phyloP scores from a whole-genome alignment of 2,329 filamentous ascomycete genomes.

The Arthrobotrys conoides region DNA sequence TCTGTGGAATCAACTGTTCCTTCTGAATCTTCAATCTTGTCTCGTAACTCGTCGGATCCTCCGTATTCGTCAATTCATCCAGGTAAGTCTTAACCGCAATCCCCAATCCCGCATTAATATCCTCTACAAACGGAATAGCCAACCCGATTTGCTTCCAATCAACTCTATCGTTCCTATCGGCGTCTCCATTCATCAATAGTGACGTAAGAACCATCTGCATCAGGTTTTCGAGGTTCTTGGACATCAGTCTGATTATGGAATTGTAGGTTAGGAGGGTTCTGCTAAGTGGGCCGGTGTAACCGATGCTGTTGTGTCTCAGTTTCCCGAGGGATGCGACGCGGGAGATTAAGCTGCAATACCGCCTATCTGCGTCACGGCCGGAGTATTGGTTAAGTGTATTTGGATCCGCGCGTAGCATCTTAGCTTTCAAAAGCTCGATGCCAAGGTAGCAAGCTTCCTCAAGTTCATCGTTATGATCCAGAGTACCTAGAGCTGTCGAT shows the following conservation, averaged over 20 bases:
- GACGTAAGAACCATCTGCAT: conserved; percentile 85
- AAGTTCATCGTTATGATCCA: conserved; percentile 74
- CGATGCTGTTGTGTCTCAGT: conserved; percentile 84
- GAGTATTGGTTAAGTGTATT: conserved; percentile 69
- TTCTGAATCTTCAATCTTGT: conserved; percentile 72
- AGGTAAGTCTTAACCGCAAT: conserved; percentile 85
- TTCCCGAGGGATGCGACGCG: conserved; percentile 86
- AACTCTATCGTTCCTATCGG: conserved; percentile 75
- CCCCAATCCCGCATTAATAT: conserved; percentile 81
- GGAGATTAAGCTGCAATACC: conserved; percentile 84
- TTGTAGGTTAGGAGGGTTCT: conserved; percentile 89
- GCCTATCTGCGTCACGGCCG: conserved; percentile 79
- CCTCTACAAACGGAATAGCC: conserved; percentile 77
- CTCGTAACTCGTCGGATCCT: conserved; percentile 70
- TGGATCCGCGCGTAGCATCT: conserved; percentile 79
- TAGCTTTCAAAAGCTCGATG: conserved; percentile 85
- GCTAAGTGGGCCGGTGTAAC: conserved; percentile 94
- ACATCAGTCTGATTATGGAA: conserved; percentile 83
- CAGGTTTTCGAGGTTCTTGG: conserved; percentile 83
- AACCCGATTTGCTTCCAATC: conserved; percentile 77
- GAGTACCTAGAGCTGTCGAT: conserved; percentile 76
- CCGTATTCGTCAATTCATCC: conserved; percentile 77
- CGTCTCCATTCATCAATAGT: conserved; percentile 85
- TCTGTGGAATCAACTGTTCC: conserved; percentile 72
- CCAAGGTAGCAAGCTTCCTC: conserved; percentile 86